A percentile compares a stretch with the other conserved stretches of the same genome.
Conservation (phyloP, 2,329 filamentous ascomycete genomes). For the Penicillium sp. region DNA sequence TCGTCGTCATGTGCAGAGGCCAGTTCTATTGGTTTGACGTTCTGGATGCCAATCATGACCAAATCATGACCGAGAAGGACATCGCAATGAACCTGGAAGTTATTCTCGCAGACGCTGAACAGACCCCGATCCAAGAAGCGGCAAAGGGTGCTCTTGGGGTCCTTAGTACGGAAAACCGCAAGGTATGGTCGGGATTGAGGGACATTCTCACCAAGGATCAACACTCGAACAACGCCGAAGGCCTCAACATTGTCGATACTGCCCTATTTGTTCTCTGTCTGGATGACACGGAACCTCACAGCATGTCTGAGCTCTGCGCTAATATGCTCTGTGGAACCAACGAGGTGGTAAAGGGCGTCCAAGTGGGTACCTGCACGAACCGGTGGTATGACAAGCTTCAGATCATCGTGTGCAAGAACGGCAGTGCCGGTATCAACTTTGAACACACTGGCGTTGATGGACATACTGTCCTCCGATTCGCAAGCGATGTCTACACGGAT, state of each 20-base stretch:
- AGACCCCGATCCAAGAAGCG: slow-evolving; percentile 89
- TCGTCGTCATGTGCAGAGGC: slow-evolving; percentile 90
- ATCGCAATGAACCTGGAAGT: slow-evolving; percentile 88
- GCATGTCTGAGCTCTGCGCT: slow-evolving; percentile 83
- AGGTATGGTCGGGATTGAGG: slow-evolving; percentile 89
- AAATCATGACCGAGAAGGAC: slow-evolving; percentile 97
- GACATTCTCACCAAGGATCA: slow-evolving; percentile 86
- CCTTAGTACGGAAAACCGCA: slow-evolving; percentile 93
- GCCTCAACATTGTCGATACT: slow-evolving; percentile 91
- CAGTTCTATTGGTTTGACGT: slow-evolving; percentile 99
- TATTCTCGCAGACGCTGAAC: slow-evolving; percentile 86
- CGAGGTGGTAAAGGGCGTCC: slow-evolving; percentile 87
- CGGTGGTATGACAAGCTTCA: slow-evolving; percentile 99
- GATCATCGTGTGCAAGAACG: slow-evolving; percentile 99
- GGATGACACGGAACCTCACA: slow-evolving; percentile 86
- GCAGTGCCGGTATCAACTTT: slow-evolving; percentile 98
- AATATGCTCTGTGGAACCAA: slow-evolving; percentile 99
- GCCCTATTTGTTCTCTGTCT: slow-evolving; percentile 91
- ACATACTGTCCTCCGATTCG: slow-evolving; percentile 94
- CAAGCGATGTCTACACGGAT: slow-evolving; percentile 95
- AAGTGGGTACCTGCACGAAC: slow-evolving; percentile 97
- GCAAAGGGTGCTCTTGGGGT: slow-evolving; percentile 95
- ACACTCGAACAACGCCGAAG: slow-evolving; percentile 93
- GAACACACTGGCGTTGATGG: slow-evolving; percentile 98
- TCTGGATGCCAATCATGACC: slow-evolving; percentile 87